phyloP scores from a whole-genome alignment of 179 eudicot species.

The Beta lomatogona region DNA sequence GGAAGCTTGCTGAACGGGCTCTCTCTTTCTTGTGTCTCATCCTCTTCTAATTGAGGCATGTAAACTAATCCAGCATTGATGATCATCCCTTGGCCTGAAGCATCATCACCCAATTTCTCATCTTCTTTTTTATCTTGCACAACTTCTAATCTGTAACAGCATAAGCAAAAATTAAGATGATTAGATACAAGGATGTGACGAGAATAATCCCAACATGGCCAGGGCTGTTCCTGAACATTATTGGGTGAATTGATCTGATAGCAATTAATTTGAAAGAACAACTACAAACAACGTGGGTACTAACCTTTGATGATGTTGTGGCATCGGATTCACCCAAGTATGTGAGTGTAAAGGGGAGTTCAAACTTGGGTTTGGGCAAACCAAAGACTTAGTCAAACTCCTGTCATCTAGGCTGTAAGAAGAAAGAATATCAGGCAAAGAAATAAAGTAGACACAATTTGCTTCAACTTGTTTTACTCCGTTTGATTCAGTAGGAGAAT shows the following conservation, averaged over 20 bases:
- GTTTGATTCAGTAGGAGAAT: neutral
- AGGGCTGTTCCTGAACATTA: no score
- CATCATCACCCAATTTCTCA: no score
- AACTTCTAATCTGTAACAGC: neutral
- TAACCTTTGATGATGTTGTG: neutral
- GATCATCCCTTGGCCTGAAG: neutral
- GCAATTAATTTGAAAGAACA: no score
- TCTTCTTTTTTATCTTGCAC: no score
- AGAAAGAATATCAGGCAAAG: neutral
- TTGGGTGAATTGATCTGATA: no score
- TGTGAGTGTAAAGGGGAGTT: no score
- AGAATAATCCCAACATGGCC: no score
- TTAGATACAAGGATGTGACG: no score
- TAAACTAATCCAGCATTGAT: no score
- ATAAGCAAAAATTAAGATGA: neutral
- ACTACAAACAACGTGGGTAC: no score
- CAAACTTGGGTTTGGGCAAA: neutral
- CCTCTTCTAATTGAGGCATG: no score
- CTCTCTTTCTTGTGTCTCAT: no score
- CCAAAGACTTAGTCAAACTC: neutral
- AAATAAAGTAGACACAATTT: neutral
- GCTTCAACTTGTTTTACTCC: neutral
- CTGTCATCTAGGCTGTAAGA: neutral
- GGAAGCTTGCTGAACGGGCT: slow-evolving; percentile 3
- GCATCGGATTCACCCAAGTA: neutral